A percentile compares a stretch with the other conserved stretches of the same genome.
Conservation (phyloP, 257 asterid species). For the Nicotiana tabacum region DNA sequence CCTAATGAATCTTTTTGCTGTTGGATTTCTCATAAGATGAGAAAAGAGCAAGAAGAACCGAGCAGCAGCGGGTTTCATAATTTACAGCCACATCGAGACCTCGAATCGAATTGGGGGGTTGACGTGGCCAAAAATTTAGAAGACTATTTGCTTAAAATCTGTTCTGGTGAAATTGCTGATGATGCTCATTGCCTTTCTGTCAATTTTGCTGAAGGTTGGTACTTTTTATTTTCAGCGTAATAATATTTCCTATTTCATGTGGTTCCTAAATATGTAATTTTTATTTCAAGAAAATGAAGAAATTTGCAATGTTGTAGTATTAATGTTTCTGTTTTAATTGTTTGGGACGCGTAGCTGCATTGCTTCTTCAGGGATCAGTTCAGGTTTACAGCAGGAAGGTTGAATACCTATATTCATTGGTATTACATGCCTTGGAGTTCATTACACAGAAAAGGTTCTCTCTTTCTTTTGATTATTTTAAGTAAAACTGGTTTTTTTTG, state of each 20-base stretch:
- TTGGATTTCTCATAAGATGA: constrained; percentile 26
- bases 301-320: neutral
- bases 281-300: no score
- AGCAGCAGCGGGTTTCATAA: constrained; percentile 49
- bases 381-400: constrained; percentile 94
- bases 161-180: constrained; percentile 70
- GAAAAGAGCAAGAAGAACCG: constrained; percentile 31
- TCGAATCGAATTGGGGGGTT: constrained; percentile 79
- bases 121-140: constrained; percentile 77
- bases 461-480: neutral
- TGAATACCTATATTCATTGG: constrained; percentile 80
- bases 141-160: constrained; percentile 67
- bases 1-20: neutral
- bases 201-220: constrained; percentile 85
- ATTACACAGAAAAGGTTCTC: constrained; percentile 75
- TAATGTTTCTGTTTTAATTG: neutral
- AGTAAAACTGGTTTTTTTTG: neutral
- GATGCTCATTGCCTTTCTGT: constrained; percentile 37
- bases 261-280: neutral
- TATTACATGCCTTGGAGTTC: constrained; percentile 72
- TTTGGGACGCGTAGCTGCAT: constrained; percentile 60
- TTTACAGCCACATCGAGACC: constrained; percentile 73
- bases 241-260: neutral
- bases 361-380: constrained; percentile 88
- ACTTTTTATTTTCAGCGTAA: neutral